Base-by-base conservation (phyloP, 495 filamentous ascomycete species). In the Penicillium macrosclerotiorum region DNA sequence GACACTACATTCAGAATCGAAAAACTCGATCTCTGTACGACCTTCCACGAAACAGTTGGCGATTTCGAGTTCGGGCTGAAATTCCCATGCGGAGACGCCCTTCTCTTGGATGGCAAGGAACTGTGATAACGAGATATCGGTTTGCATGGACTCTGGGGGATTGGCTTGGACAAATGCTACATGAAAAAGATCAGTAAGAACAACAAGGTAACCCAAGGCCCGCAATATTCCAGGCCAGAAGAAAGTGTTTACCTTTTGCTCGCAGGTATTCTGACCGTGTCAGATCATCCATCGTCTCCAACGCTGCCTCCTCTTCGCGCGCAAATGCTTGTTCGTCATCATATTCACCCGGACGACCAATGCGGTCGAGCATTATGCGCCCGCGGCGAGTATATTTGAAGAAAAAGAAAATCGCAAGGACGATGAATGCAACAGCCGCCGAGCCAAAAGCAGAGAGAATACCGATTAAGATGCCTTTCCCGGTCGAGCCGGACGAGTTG, bases 41-140 rank as follows among this genome's bases (percentile, higher is more conserved):
- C 65, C 92, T 71, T 98, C 90, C 34, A 98, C 93, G 63, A 98
- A 98, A 64, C 94, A 97, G 67, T 98, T 98, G 42, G 93, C 93
- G 53, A 98, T 96, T 65, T 98, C 93, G 26, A 98, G 70, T 66
- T 98, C 93, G 2, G 93, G 92, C 63, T 96, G 92, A 50, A 98
- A 98, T 64, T 97, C 93, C 93, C 93, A 98, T 7, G 93, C 93
- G 5, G 92, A 94, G 16, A 98, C 93, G 37, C 93, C 93, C 65
- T 98, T 98, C 66, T 98, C 93, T 71, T 98, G 93, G 52, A 98
- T 98, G 20, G 94, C 93, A 35, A 98, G 76, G 59, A 95, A 97
- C 64, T 98, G 93, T 30, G 94, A 96, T 47, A 98, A 69, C 20
- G 93, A 96, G 47, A 98, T 98, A 57, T 98, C 93, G 49, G 93